Evolutionary conservation across 2,329 filamentous ascomycete species (phyloP).

Genomic region (Stromatinia cepivora): DNA sequence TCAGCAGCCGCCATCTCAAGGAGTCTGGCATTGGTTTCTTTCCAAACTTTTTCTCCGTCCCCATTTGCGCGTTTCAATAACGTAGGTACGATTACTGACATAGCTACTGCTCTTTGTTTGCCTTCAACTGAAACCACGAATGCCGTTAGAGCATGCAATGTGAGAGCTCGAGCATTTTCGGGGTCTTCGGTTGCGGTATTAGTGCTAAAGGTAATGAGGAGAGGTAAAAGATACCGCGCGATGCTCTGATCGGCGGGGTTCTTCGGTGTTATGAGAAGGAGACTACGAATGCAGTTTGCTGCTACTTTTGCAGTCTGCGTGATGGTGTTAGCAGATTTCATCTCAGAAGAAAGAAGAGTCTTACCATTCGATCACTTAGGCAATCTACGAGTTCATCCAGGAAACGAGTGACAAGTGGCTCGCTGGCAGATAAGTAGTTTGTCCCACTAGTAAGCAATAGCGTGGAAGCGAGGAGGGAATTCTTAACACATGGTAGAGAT

Average conservation of each 20-base stretch:
- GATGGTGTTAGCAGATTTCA: slow-evolving; percentile 20
- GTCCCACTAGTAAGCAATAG: slow-evolving; percentile 82
- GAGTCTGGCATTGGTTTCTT: slow-evolving; percentile 73
- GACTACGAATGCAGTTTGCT: slow-evolving; percentile 82
- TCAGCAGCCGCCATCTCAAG: slow-evolving; percentile 79
- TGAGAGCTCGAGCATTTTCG: slow-evolving; percentile 68
- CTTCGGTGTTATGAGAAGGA: slow-evolving; percentile 67
- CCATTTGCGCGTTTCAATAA: slow-evolving; percentile 70
- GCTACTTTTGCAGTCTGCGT: slow-evolving; percentile 81
- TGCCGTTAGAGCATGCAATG: slow-evolving; percentile 74
- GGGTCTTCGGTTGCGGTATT: slow-evolving; percentile 73
- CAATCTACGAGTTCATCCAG: slow-evolving; percentile 83
- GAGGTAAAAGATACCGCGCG: slow-evolving; percentile 71
- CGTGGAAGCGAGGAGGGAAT: slow-evolving; percentile 82
- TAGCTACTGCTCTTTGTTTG: slow-evolving; percentile 57
- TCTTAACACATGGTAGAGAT: slow-evolving; percentile 87
- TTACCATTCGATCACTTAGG: slow-evolving; percentile 71
- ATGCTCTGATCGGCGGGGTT: slow-evolving; percentile 71
- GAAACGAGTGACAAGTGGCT: slow-evolving; percentile 73
- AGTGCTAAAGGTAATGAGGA: slow-evolving; percentile 73
- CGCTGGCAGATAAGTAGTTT: slow-evolving; percentile 70
- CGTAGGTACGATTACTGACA: slow-evolving; percentile 75
- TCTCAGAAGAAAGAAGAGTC: slow-evolving; percentile 25
- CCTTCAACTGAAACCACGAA: slow-evolving; percentile 57
- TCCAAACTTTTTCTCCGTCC: slow-evolving; percentile 59